A percentile compares a stretch with the other conserved stretches of the same genome.
Evolutionary conservation across 805 yeast species (phyloP).

Genomic region (Wickerhamiella vanderwaltii): DNA sequence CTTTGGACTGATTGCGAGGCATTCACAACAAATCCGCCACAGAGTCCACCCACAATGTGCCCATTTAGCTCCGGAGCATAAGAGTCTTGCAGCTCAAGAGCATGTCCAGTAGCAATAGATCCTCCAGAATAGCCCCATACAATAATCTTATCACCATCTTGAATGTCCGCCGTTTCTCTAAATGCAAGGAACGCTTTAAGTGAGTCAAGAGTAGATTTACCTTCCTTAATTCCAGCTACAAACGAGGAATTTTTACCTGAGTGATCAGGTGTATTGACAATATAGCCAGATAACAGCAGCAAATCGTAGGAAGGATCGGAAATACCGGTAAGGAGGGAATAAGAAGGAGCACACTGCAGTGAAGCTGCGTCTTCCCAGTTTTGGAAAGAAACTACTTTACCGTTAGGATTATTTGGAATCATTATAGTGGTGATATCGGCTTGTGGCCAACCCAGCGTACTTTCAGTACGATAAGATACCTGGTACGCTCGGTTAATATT

Average conservation of each 20-base stretch:
- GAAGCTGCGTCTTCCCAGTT: conserved; percentile 18
- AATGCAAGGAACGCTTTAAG: conserved; percentile 21
- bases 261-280: conserved; percentile 21
- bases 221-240: conserved; percentile 20
- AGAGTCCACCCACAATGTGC: conserved; percentile 16
- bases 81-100: conserved; percentile 17
- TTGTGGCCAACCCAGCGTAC: conserved; percentile 9
- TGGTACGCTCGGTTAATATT: conserved; percentile 10
- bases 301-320: conserved; percentile 13
- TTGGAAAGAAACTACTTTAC: conserved; percentile 18
- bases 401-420: conserved; percentile 9
- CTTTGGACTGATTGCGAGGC: conserved; percentile 14
- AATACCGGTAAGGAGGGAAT: conserved; percentile 14
- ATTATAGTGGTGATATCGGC: conserved; percentile 15
- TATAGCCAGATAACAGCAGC: conserved; percentile 16
- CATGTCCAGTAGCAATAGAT: conserved; percentile 21
- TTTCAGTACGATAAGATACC: conserved; percentile 13
- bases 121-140: conserved; percentile 24
- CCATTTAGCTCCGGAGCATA: conserved; percentile 22
- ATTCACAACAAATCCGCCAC: conserved; percentile 20
- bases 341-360: conserved; percentile 20
- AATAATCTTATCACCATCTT: conserved; percentile 15
- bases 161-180: no score
- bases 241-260: conserved; percentile 18
- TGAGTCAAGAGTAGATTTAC: conserved; percentile 23